phyloP scores from a whole-genome alignment of 2,329 filamentous ascomycete species.

The Clonostachys rhizophaga region DNA sequence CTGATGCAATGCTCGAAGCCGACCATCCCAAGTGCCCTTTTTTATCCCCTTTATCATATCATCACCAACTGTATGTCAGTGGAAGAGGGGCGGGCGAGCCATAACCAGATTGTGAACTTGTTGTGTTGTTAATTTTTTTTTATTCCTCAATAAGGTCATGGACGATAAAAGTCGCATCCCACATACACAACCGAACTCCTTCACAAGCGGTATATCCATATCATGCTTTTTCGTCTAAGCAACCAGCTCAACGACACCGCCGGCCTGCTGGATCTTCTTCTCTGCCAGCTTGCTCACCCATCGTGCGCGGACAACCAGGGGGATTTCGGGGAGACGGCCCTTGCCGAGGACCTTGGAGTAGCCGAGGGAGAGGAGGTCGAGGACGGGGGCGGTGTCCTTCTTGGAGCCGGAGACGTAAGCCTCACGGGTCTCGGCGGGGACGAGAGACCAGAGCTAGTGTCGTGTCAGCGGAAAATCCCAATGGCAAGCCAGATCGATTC shows the following conservation, averaged over 20 bases:
- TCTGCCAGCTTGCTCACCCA: slow-evolving; percentile 96
- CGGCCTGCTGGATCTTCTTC: slow-evolving; percentile 98
- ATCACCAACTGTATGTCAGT: too few relatives aligned
- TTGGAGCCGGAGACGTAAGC: slow-evolving; percentile 79
- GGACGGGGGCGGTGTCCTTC: slow-evolving; percentile 90
- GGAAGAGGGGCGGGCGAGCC: too few relatives aligned
- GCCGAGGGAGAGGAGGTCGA: slow-evolving; percentile 94
- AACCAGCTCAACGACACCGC: slow-evolving; percentile 92
- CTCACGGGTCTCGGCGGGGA: slow-evolving; percentile 88
- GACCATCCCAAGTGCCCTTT: slow-evolving; percentile 20
- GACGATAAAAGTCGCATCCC: background rate
- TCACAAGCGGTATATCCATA: slow-evolving; percentile 1
- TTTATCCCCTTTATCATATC: background rate
- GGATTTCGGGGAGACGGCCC: slow-evolving; percentile 89
- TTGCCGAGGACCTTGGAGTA: slow-evolving; percentile 99
- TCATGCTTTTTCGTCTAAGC: slow-evolving; percentile 52
- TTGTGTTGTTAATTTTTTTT: slow-evolving; percentile 1
- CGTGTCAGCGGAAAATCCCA: slow-evolving; percentile 15
- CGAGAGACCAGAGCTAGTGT: slow-evolving; percentile 83
- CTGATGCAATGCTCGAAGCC: slow-evolving; percentile 36
- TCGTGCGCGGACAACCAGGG: slow-evolving; percentile 89
- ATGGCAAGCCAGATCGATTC: background rate
- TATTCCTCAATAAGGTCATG: background rate
- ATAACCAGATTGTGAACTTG: background rate
- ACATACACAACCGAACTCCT: background rate